Percentiles rank a stretch among this genome's conserved stretches.
These are phyloP conservation scores for Candida orba DNA, from an alignment of 805 yeast species.

Conservation along the genomic window DNA sequence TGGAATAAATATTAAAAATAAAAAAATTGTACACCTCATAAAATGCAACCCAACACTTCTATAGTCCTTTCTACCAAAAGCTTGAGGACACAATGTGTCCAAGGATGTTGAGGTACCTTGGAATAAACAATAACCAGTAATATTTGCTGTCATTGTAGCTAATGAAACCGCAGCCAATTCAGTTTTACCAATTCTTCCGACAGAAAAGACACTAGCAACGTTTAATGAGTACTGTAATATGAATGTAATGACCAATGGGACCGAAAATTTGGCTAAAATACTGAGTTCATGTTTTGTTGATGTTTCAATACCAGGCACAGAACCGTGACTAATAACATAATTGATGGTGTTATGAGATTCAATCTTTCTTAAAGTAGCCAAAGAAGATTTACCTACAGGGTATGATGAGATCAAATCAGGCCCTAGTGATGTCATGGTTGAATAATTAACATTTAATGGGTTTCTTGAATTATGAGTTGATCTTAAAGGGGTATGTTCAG, in stretches of 20 bases:
- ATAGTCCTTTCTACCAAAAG: conserved; percentile 62
- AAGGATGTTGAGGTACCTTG: conserved; percentile 75
- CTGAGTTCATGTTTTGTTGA: conserved; percentile 35
- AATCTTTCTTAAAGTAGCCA: conserved; percentile 21
- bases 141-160: conserved; percentile 73
- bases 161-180: conserved; percentile 73
- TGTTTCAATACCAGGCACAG: conserved; percentile 19
- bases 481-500: conserved; percentile 18
- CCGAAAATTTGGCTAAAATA: conserved; percentile 36
- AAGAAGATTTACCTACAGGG: conserved; percentile 15
- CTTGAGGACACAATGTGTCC: conserved; percentile 74
- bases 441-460: conserved; percentile 7
- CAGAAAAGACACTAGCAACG: conserved; percentile 71
- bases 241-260: conserved; percentile 63
- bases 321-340: conserved; percentile 21
- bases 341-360: conserved; percentile 21
- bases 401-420: conserved; percentile 16
- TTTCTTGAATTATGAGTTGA: conserved; percentile 15
- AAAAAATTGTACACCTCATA: conserved; percentile 58
- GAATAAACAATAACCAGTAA: conserved; percentile 65
- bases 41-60: conserved; percentile 62
- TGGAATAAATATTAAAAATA: conserved; percentile 46
- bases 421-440: background rate
- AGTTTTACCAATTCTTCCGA: conserved; percentile 62
- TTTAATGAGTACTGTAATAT: conserved; percentile 65